Evolutionary conservation across 495 filamentous ascomycete genomes (phyloP), one percentile per base, ranked within the genome.

Genomic region (Hypoxylon fuscum): DNA sequence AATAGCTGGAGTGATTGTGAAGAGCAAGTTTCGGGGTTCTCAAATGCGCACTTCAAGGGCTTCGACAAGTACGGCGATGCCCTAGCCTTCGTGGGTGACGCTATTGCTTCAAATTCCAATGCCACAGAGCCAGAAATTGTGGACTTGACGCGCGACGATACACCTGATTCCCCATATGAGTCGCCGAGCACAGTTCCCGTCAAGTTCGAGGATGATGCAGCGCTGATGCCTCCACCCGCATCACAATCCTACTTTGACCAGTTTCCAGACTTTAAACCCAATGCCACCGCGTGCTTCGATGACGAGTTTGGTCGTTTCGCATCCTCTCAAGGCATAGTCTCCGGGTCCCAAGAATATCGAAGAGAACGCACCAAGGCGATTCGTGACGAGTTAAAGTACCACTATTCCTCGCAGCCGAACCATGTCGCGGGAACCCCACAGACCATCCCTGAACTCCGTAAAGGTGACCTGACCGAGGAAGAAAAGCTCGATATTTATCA

Each of bases 241-340:
- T 72, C 73, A 6, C 73, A 76, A 20, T 75, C 72, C 5, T 72
- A 72, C 38, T 76, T 76, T 43, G 60, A 68, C 22, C 68, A 72
- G 43, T 69, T 70, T 23, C 50, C 60, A 1, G 32, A 70, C 48
- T 76, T 76, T 41, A 46, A 44, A n/a, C 71, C 74, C 20, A 43
- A 76, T 15, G 58, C 66, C 15, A 56, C 43, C 35, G 64, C 71
- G 6, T 47, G 55, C 1, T 77, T 77, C 32, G 73, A 75, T 7
- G 56, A 72, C 21, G 74, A 77, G 41, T 77, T 77, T 9, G 47
- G 35, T 14, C 71, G 74, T 23, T 70, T 73, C 52, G 71, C 71
- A 3, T 77, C 70, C 3, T 77, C 74, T 7, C 73, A 75, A 35
- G 49, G 71, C n/a, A 66, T 73, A 52, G 40, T 47, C 0, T 66